Evolutionary conservation across 2,329 filamentous ascomycete genomes (phyloP).

Genomic region (Botrytis medusae): DNA sequence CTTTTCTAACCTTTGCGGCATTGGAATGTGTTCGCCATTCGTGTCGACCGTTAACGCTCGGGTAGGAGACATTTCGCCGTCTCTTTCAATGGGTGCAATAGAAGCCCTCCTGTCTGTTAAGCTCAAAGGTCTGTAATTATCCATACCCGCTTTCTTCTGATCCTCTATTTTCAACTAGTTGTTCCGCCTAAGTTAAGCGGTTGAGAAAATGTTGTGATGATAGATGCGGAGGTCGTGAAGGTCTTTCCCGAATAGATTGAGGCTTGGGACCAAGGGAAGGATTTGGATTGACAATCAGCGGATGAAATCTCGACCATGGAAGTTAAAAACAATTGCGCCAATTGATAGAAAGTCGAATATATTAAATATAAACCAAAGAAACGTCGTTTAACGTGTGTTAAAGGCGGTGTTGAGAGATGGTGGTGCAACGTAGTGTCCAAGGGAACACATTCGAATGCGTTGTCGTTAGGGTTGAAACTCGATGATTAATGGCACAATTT

Average conservation of each 20-base stretch:
- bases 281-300: constrained; percentile 1
- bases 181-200: not conserved
- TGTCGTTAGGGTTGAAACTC: constrained; percentile 18
- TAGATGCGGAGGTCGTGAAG: not conserved
- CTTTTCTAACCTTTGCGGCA: constrained; percentile 52
- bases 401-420: constrained; percentile 13
- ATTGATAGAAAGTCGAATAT: not conserved
- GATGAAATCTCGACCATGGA: constrained; percentile 9
- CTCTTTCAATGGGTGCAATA: constrained; percentile 52
- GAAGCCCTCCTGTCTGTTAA: constrained; percentile 63
- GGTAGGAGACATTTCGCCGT: constrained; percentile 41
- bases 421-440: constrained; percentile 16
- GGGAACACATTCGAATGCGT: constrained; percentile 20
- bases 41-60: constrained; percentile 50
- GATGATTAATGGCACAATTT: constrained; percentile 3
- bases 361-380: not conserved
- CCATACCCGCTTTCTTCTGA: constrained; percentile 30
- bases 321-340: constrained; percentile 1
- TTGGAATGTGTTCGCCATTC: constrained; percentile 41
- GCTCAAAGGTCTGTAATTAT: constrained; percentile 51
- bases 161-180: not conserved
- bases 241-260: not conserved
- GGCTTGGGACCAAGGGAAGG: constrained; percentile 11
- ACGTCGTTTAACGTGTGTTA: not conserved
- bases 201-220: not conserved